Conservation (phyloP, 1,139 yeast genomes). For the Lodderomyces theae region DNA sequence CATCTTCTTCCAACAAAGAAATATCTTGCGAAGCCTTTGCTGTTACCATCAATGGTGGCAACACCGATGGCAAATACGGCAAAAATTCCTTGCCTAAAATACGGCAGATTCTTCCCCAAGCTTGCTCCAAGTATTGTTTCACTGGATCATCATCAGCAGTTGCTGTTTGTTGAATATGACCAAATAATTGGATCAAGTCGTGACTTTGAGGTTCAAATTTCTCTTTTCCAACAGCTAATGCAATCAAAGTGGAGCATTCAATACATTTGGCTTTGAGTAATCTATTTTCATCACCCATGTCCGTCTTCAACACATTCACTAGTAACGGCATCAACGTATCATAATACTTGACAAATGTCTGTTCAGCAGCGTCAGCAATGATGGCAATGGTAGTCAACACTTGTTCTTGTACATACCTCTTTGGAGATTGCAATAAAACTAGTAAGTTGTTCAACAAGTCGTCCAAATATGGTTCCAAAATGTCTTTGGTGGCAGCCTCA, state of each 20-base stretch:
- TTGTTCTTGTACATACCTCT: conserved; percentile 94
- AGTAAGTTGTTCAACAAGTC: conserved; percentile 70
- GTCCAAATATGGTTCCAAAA: conserved; percentile 88
- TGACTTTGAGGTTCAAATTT: conserved; percentile 75
- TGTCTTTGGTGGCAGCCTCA: conserved; percentile 85
- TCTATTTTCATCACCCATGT: conserved; percentile 77
- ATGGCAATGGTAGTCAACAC: conserved; percentile 95
- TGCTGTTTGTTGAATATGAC: conserved; percentile 63
- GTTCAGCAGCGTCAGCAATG: conserved; percentile 97
- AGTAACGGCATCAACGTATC: conserved; percentile 93
- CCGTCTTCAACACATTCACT: conserved; percentile 73
- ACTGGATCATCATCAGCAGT: conserved; percentile 78
- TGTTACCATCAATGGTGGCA: conserved; percentile 80
- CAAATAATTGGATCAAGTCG: conserved; percentile 72
- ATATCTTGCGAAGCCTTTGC: conserved; percentile 92
- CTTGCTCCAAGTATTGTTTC: conserved; percentile 82
- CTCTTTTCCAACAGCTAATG: conserved; percentile 94
- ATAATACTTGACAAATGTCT: conserved; percentile 83
- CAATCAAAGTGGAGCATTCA: conserved; percentile 92
- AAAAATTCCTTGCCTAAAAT: conserved; percentile 81
- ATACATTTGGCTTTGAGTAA: conserved; percentile 88
- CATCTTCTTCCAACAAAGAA: conserved; percentile 83
- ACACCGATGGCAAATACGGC: conserved; percentile 83
- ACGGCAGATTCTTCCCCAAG: conserved; percentile 93
- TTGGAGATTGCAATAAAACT: conserved; percentile 76